Evolutionary conservation across 2,329 filamentous ascomycete species (phyloP).

Genomic region (Xylariaceae sp.): DNA sequence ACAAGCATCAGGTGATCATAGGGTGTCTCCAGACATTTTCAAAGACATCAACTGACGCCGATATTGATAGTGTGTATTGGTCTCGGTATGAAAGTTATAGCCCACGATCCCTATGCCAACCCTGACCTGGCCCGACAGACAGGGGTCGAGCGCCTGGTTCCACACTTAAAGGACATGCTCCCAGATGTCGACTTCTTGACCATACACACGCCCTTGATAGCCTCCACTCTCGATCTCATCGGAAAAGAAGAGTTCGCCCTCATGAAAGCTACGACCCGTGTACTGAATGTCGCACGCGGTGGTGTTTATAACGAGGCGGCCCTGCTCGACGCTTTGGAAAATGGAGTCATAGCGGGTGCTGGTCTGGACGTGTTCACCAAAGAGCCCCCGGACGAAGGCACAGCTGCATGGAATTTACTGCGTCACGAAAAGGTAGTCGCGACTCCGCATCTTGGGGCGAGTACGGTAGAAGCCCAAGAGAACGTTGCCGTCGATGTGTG

Average conservation of each 20-base stretch:
- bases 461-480: conserved; percentile 76
- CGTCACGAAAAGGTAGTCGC: conserved; percentile 67
- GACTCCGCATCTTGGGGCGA: conserved; percentile 75
- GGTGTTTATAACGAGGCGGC: conserved; percentile 76
- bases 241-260: conserved; percentile 57
- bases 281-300: conserved; percentile 74
- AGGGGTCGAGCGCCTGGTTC: conserved; percentile 55
- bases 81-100: conserved; percentile 56
- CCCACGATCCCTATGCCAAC: conserved; percentile 73
- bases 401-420: conserved; percentile 57
- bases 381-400: conserved; percentile 60
- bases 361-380: conserved; percentile 75
- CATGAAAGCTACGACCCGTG: conserved; percentile 69
- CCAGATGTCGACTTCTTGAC: conserved; percentile 69
- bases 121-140: conserved; percentile 63
- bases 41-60: too few relatives aligned
- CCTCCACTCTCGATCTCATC: conserved; percentile 70
- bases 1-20: too few relatives aligned
- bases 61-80: conserved; percentile 13
- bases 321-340: conserved; percentile 63
- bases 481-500: conserved; percentile 81
- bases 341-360: conserved; percentile 67
- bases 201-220: conserved; percentile 74
- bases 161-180: conserved; percentile 55
- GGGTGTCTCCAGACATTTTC: too few relatives aligned